Conservation (phyloP, 2,329 filamentous ascomycete genomes). For the Ophiostoma australiae region DNA sequence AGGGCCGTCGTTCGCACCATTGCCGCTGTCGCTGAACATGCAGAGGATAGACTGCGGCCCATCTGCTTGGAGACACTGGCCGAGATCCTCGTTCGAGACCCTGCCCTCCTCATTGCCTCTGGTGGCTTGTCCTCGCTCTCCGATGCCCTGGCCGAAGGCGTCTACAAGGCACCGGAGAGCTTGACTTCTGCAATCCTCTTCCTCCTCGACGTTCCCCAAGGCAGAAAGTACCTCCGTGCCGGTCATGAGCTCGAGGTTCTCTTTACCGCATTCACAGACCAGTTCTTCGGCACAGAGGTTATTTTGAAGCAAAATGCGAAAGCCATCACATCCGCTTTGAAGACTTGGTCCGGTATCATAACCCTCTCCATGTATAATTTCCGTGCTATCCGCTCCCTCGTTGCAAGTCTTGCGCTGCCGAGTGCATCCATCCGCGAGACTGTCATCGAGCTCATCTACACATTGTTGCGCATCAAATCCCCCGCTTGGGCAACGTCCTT, state of each 20-base stretch:
- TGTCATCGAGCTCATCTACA: conserved; percentile 81
- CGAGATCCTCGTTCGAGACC: conserved; percentile 84
- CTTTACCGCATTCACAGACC: conserved; percentile 91
- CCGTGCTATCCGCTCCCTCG: conserved; percentile 73
- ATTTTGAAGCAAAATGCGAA: conserved; percentile 80
- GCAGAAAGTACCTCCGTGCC: conserved; percentile 75
- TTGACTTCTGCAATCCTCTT: conserved; percentile 83
- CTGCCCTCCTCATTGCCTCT: conserved; percentile 71
- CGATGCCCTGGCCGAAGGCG: conserved; percentile 85
- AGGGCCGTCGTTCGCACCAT: conserved; percentile 82
- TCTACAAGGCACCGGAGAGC: conserved; percentile 88
- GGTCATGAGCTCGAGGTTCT: conserved; percentile 85
- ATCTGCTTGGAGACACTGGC: conserved; percentile 92
- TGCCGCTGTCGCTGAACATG: conserved; percentile 81
- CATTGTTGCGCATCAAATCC: conserved; percentile 78
- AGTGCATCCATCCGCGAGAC: conserved; percentile 61
- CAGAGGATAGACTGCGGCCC: conserved; percentile 76
- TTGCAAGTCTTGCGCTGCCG: conserved; percentile 58
- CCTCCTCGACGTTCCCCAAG: conserved; percentile 76
- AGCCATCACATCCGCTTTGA: conserved; percentile 85
- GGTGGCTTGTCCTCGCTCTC: conserved; percentile 82
- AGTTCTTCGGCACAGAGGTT: conserved; percentile 54
- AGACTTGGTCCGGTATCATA: conserved; percentile 90
- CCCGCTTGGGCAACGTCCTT: conserved; percentile 94
- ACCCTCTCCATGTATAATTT: conserved; percentile 84